These are phyloP conservation scores for Usnea hakonensis DNA, from an alignment of 495 filamentous ascomycete species.

Conservation along the genomic window DNA sequence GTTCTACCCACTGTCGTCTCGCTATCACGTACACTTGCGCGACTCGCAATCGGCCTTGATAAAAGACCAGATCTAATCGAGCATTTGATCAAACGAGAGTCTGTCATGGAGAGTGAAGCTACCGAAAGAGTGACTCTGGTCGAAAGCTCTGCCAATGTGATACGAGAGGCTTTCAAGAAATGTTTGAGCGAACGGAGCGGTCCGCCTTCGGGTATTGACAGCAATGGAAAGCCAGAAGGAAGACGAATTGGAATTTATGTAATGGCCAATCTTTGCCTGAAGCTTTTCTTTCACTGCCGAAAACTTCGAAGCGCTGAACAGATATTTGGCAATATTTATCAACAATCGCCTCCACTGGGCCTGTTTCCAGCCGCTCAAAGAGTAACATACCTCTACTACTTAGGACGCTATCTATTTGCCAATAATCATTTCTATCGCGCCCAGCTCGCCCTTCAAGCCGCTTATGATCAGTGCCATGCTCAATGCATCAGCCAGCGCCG, in stretches of 20 bases:
- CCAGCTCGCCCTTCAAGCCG: conserved; percentile 61
- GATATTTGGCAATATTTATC: conserved; percentile 82
- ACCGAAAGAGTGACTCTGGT: conserved; percentile 65
- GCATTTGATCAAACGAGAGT: conserved; percentile 44
- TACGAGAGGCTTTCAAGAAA: conserved; percentile 84
- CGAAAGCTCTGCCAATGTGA: conserved; percentile 74
- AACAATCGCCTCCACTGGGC: conserved; percentile 67
- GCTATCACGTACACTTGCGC: conserved; percentile 65
- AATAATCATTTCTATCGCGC: conserved; percentile 74
- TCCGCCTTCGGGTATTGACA: conserved; percentile 38
- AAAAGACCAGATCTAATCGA: conserved; percentile 61
- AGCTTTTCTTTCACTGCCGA: conserved; percentile 70
- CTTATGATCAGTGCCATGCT: conserved; percentile 70
- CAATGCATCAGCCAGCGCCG: conserved; percentile 62
- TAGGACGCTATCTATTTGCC: conserved; percentile 79
- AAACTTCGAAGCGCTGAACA: conserved; percentile 63
- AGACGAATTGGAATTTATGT: conserved; percentile 82
- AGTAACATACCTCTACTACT: conserved; percentile 89
- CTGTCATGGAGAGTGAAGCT: conserved; percentile 36
- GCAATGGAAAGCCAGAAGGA: conserved; percentile 58
- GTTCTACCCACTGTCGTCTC: conserved; percentile 71
- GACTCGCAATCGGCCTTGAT: conserved; percentile 72
- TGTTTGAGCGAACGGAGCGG: conserved; percentile 77
- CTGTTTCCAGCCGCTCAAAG: conserved; percentile 81
- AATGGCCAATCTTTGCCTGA: conserved; percentile 85